Percentiles rank a stretch among this genome's conserved stretches.
Evolutionary conservation across 768 basidiomycete species (phyloP).

Genomic region (Suillus subalutaceus): DNA sequence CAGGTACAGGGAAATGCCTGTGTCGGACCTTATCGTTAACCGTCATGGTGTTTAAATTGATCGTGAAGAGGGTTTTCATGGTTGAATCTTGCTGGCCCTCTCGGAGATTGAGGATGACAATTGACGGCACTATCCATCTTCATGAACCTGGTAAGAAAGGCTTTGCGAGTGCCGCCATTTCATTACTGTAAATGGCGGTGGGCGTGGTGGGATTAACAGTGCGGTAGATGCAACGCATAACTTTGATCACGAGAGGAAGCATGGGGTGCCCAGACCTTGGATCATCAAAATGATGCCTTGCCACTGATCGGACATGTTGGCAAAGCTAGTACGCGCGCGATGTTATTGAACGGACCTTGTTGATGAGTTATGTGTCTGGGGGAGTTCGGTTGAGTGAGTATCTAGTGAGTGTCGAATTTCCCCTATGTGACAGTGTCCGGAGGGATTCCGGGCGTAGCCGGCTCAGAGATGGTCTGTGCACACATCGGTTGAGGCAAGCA

Average conservation of each 20-base stretch:
- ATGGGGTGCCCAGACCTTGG: slow-evolving; percentile 17
- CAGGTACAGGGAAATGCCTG: slow-evolving; percentile 1
- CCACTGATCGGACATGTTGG: slow-evolving; percentile 18
- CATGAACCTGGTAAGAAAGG: slow-evolving; percentile 7
- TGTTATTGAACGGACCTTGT: background rate
- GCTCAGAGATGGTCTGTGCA: background rate
- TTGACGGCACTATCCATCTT: slow-evolving; percentile 3
- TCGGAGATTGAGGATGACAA: slow-evolving; percentile 13
- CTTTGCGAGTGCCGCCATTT: slow-evolving; percentile 4
- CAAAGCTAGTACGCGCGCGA: background rate
- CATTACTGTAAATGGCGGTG: background rate
- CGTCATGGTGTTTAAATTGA: slow-evolving; percentile 11
- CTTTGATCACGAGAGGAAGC: background rate
- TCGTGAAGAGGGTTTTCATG: slow-evolving; percentile 13
- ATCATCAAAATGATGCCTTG: slow-evolving; percentile 19
- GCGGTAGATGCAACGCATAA: slow-evolving; percentile 6
- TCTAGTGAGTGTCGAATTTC: background rate
- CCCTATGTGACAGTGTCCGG: background rate
- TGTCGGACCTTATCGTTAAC: background rate
- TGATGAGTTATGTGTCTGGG: background rate
- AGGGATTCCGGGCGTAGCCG: background rate
- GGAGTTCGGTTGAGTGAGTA: background rate
- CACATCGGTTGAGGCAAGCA: background rate
- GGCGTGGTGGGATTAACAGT: background rate
- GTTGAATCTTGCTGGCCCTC: background rate